A percentile compares a stretch with the other conserved stretches of the same genome.
Evolutionary conservation across 768 basidiomycete genomes (phyloP).

Genomic region (Phanerodontia chrysosporium): DNA sequence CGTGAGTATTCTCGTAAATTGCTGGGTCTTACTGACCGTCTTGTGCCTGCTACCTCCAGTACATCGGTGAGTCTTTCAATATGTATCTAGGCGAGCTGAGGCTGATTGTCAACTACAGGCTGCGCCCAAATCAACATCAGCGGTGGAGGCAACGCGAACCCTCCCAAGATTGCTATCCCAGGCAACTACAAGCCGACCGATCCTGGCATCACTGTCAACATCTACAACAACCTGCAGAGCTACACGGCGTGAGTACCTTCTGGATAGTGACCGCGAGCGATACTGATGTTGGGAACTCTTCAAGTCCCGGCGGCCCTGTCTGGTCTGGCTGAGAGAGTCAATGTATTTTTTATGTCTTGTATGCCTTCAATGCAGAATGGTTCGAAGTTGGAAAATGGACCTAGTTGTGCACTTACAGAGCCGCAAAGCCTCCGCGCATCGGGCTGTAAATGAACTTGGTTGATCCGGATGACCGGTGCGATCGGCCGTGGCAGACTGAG

Average conservation of each 20-base stretch:
- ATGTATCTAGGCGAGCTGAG: not conserved
- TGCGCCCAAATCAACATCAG: conserved; percentile 48
- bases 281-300: not conserved
- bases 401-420: no score
- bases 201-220: conserved; percentile 53
- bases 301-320: conserved; percentile 25
- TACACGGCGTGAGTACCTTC: conserved; percentile 33
- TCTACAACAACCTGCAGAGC: conserved; percentile 53
- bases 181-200: conserved; percentile 43
- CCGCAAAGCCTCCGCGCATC: no score
- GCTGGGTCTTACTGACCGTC: not conserved
- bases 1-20: conserved; percentile 10
- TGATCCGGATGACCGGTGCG: no score
- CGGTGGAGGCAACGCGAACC: conserved; percentile 41
- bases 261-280: not conserved
- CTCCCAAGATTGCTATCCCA: conserved; percentile 45
- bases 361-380: not conserved
- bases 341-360: not conserved
- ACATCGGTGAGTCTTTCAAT: conserved; percentile 30
- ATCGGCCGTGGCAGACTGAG: no score
- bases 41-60: no score
- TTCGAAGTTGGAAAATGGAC: no score
- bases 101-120: conserved; percentile 20
- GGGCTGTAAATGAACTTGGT: no score
- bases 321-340: conserved; percentile 22